Evolutionary conservation across 2,329 filamentous ascomycete species (phyloP), one percentile per base, ranked within the genome.

Genomic region (Didymella arachidicola): DNA sequence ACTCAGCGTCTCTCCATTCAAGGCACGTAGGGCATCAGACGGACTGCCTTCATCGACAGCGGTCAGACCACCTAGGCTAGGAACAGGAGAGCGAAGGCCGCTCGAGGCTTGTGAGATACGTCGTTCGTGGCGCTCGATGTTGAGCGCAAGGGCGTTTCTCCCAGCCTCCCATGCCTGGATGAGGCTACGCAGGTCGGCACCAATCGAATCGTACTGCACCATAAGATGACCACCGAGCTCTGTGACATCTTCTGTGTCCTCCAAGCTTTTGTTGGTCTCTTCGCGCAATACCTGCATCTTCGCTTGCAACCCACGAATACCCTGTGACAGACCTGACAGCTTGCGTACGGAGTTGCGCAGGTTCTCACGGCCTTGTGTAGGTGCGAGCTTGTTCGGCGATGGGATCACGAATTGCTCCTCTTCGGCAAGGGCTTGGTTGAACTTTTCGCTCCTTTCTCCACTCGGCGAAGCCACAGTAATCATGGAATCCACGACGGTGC

Each of bases 181-280:
- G 18, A 83, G 71, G 43, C 77, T 79, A 73, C 89, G 89, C 43
- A 99, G 83, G 71, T 99, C 95, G 26, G 88, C 83, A 2, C 95
- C 95, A 63, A 99, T 96, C 4, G 93, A 94, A 56, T 99, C 95
- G 76, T 98, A 99, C 71, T 98, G 95, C 22, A 88, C 80, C 83
- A 97, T 89, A 38, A 98, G 83, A 62, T 87, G 88, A 0, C 89
- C 85, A 0, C 91, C 92, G 16, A 97, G 84, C 65, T 96, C 91
- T 4, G 87, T 86, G 5, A 82, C 75, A 61, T 91, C 86, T 36
- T 81, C 79, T 1, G 90, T 87, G 67, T 89, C 87, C 69, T 96
- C 91, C 27, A 97, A 79, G 42, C 87, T 87, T 60, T 86, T 86
- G 71, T 91, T 92, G 0, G 93, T 96, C 76, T 97, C 93, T 75